A percentile compares a stretch with the other conserved stretches of the same genome.
Conservation (phyloP, 805 yeast species). For the Sugiyamaella floridensis region DNA sequence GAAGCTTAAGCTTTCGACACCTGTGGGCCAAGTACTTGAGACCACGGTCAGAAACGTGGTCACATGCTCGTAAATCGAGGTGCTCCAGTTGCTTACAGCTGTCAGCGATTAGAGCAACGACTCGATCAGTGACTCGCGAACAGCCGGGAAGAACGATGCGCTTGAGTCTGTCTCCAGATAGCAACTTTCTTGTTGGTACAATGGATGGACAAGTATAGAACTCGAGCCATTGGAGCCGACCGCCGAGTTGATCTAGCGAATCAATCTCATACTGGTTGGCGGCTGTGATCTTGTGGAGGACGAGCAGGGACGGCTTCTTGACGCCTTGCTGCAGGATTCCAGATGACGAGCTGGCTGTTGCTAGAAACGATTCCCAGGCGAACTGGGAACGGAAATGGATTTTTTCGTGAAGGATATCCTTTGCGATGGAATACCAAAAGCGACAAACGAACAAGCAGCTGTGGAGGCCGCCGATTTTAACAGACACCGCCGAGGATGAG, state of each 20-base stretch:
- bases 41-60: slow-evolving; percentile 67
- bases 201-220: slow-evolving; percentile 75
- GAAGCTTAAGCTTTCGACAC: slow-evolving; percentile 49
- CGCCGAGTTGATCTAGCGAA: slow-evolving; percentile 38
- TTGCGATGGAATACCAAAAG: slow-evolving; percentile 53
- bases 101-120: slow-evolving; percentile 45
- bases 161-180: slow-evolving; percentile 37
- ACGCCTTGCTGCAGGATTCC: slow-evolving; percentile 3
- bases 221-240: slow-evolving; percentile 60
- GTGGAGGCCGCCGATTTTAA: slow-evolving; percentile 32
- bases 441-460: slow-evolving; percentile 65
- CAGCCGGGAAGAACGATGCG: slow-evolving; percentile 65
- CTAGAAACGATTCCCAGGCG: slow-evolving; percentile 40
- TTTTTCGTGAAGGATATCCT: slow-evolving; percentile 47
- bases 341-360: not conserved
- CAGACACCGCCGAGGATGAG: slow-evolving; percentile 5
- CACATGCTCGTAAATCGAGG: slow-evolving; percentile 81
- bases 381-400: slow-evolving; percentile 46
- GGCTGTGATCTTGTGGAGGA: slow-evolving; percentile 57
- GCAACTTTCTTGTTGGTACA: slow-evolving; percentile 46
- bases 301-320: slow-evolving; percentile 38
- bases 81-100: slow-evolving; percentile 52
- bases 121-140: slow-evolving; percentile 51
- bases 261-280: slow-evolving; percentile 51
- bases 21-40: slow-evolving; percentile 55